A percentile compares a stretch with the other conserved stretches of the same genome.
Evolutionary conservation across 2,329 filamentous ascomycete genomes (phyloP).

Genomic region (Colletotrichum scovillei): DNA sequence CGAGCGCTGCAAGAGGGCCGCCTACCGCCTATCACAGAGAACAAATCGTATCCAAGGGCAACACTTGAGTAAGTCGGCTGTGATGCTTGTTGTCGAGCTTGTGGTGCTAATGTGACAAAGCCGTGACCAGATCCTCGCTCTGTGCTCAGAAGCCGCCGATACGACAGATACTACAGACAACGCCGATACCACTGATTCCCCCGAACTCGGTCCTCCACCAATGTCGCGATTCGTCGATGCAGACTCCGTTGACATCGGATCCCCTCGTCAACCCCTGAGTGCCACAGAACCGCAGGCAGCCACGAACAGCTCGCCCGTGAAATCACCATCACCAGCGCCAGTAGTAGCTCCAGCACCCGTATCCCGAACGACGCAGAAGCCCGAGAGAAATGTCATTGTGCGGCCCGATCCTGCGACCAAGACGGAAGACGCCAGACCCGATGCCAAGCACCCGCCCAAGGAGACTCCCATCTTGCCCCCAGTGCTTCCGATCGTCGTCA

Average conservation of each 20-base stretch:
- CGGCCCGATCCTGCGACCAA: conserved; percentile 18
- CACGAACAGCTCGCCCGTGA: not conserved
- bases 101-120: conserved; percentile 50
- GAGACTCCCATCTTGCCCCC: conserved; percentile 13
- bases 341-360: not conserved
- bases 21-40: conserved; percentile 76
- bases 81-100: not conserved
- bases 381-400: conserved; percentile 20
- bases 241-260: conserved; percentile 64
- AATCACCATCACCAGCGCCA: conserved; percentile 8
- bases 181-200: conserved; percentile 63
- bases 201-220: conserved; percentile 75
- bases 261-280: conserved; percentile 48
- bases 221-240: conserved; percentile 69
- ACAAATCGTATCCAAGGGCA: conserved; percentile 73
- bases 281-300: not conserved
- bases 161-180: conserved; percentile 55
- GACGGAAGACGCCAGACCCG: not conserved
- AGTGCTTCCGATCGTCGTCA: conserved; percentile 41
- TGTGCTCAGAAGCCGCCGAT: conserved; percentile 60
- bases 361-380: conserved; percentile 1
- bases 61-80: conserved; percentile 71
- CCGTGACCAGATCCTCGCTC: conserved; percentile 71
- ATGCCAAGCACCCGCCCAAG: conserved; percentile 7
- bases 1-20: conserved; percentile 63